Evolutionary conservation across 768 basidiomycete genomes (phyloP).

Genomic region (Aureoboletus auriporus): DNA sequence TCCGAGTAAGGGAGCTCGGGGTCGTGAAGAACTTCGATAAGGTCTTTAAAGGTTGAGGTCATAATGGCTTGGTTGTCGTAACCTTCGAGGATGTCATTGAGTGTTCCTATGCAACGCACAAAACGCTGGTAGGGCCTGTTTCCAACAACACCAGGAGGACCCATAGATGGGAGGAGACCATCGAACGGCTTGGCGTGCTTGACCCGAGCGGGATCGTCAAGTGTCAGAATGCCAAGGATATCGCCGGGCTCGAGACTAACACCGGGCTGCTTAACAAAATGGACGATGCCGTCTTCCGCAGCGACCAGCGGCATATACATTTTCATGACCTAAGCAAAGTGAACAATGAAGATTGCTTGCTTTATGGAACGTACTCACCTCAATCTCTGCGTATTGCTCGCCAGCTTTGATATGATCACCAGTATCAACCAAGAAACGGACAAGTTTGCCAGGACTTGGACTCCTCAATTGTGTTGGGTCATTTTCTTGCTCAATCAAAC

Average conservation of each 20-base stretch:
- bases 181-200: constrained; percentile 99
- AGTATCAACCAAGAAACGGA: constrained; percentile 92
- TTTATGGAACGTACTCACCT: constrained; percentile 47
- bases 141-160: constrained; percentile 79
- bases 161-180: constrained; percentile 85
- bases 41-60: constrained; percentile 80
- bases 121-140: constrained; percentile 89
- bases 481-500: constrained; percentile 98
- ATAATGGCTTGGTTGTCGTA: constrained; percentile 96
- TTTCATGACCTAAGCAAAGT: constrained; percentile 76
- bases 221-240: constrained; percentile 92
- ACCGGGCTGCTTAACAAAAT: constrained; percentile 97
- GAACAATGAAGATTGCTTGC: neutral
- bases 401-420: constrained; percentile 97
- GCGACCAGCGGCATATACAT: constrained; percentile 99
- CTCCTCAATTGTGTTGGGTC: constrained; percentile 96
- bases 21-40: constrained; percentile 76
- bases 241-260: constrained; percentile 96
- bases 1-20: constrained; percentile 89
- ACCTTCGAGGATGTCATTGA: constrained; percentile 92
- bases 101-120: constrained; percentile 62
- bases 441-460: constrained; percentile 94
- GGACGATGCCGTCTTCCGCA: constrained; percentile 88
- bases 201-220: constrained; percentile 94
- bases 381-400: constrained; percentile 97